These are phyloP conservation scores for Erigeron canadensis DNA, from an alignment of 129 eudicot species.

Conservation along the genomic window DNA sequence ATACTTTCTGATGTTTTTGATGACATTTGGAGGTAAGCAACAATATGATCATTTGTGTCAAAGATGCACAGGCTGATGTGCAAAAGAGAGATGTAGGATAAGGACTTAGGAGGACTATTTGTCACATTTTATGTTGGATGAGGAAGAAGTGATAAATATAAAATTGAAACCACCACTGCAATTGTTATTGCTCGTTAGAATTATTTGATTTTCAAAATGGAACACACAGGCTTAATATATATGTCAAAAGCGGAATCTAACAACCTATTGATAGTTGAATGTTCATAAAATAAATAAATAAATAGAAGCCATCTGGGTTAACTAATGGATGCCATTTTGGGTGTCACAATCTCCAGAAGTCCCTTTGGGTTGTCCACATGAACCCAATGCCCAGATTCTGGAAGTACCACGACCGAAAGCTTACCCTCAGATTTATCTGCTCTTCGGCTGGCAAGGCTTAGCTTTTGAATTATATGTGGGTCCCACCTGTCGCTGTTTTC, in stretches of 20 bases:
- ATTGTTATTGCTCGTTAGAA: neutral
- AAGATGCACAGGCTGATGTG: too few relatives aligned
- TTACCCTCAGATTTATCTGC: constrained; percentile 53
- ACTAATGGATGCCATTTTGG: constrained; percentile 63
- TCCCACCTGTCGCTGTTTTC: constrained; percentile 97
- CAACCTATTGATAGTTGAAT: neutral
- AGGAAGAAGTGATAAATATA: too few relatives aligned
- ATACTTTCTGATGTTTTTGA: too few relatives aligned
- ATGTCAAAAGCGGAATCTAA: neutral
- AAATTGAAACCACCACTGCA: too few relatives aligned
- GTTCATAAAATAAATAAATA: neutral
- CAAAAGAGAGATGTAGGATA: too few relatives aligned
- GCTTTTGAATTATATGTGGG: constrained; percentile 48
- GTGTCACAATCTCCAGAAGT: constrained; percentile 78
- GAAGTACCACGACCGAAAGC: constrained; percentile 67
- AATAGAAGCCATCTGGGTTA: constrained; percentile 18
- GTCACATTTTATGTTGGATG: too few relatives aligned
- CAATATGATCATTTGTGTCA: too few relatives aligned
- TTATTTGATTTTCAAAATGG: neutral
- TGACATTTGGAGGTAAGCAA: too few relatives aligned
- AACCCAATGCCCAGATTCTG: constrained; percentile 98
- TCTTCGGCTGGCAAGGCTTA: constrained; percentile 40
- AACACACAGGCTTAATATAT: too few relatives aligned
- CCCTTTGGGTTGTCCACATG: constrained; percentile 98
- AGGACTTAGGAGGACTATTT: too few relatives aligned